Conservation (phyloP, 805 yeast species). For the Suhomyces xylopsoci region DNA sequence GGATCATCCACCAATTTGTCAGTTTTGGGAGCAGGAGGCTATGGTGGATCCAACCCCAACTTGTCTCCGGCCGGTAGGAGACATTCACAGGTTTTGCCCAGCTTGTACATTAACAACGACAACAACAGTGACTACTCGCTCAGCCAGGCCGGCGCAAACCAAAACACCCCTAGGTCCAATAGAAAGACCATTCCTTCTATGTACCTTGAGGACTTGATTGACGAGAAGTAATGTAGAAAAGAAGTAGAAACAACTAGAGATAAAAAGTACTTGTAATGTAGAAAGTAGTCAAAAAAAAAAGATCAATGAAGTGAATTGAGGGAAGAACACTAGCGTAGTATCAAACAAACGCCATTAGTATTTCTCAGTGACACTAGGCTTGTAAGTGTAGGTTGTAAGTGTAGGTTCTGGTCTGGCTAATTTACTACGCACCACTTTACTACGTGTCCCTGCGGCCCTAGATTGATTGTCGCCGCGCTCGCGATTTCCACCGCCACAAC, state of each 20-base stretch:
- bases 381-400: no score
- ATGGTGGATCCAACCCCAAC: constrained; percentile 17
- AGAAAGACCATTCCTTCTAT: constrained; percentile 45
- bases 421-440: background rate
- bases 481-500: background rate
- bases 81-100: constrained; percentile 32
- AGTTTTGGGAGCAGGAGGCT: constrained; percentile 13
- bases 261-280: background rate
- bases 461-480: background rate
- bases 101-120: constrained; percentile 38
- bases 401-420: no score
- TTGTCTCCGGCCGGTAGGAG: constrained; percentile 24
- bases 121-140: constrained; percentile 30
- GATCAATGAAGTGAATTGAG: no score
- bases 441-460: background rate
- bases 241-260: background rate
- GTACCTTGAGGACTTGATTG: constrained; percentile 51
- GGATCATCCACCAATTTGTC: constrained; percentile 14
- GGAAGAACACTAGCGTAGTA: no score
- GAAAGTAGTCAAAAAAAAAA: no score
- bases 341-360: no score
- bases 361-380: no score
- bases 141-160: background rate
- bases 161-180: constrained; percentile 13
- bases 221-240: constrained; percentile 13